Conservation (phyloP, 2,329 filamentous ascomycete species). For the Paecilomyces fulvus region DNA sequence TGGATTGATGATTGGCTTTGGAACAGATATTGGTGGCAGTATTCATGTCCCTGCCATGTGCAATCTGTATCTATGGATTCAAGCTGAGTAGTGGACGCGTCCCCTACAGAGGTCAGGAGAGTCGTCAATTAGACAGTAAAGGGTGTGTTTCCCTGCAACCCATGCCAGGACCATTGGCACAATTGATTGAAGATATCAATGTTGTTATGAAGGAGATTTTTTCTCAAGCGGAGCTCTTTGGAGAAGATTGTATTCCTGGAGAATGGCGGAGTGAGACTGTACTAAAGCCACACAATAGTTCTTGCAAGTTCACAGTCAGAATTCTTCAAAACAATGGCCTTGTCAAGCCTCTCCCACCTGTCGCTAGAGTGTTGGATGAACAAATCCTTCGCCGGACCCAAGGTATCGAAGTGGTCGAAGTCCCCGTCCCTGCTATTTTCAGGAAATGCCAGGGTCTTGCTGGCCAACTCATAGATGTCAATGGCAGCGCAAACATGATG, state of each 20-base stretch:
- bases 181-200: conserved; percentile 31
- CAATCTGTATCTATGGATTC: conserved; percentile 38
- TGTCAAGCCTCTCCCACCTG: conserved; percentile 31
- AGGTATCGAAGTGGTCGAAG: conserved; percentile 50
- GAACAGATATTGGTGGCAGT: conserved; percentile 48
- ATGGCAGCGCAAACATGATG: conserved; percentile 49
- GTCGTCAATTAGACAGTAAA: too few relatives aligned
- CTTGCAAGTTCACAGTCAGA: conserved; percentile 29
- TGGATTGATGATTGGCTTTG: conserved; percentile 52
- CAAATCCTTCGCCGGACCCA: conserved; percentile 20
- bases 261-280: conserved; percentile 23
- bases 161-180: conserved; percentile 35
- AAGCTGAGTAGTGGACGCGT: conserved; percentile 36
- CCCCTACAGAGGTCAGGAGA: conserved; percentile 45
- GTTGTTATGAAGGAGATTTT: conserved; percentile 46
- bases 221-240: conserved; percentile 46
- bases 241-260: conserved; percentile 37
- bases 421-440: conserved; percentile 46
- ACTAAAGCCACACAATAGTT: not conserved
- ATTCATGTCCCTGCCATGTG: conserved; percentile 37
- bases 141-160: conserved; percentile 43
- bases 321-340: conserved; percentile 34
- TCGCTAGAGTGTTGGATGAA: conserved; percentile 31
- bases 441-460: conserved; percentile 49
- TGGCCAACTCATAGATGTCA: conserved; percentile 50